Conservation (phyloP, 345 rosid species). For the Laguncularia racemosa region DNA sequence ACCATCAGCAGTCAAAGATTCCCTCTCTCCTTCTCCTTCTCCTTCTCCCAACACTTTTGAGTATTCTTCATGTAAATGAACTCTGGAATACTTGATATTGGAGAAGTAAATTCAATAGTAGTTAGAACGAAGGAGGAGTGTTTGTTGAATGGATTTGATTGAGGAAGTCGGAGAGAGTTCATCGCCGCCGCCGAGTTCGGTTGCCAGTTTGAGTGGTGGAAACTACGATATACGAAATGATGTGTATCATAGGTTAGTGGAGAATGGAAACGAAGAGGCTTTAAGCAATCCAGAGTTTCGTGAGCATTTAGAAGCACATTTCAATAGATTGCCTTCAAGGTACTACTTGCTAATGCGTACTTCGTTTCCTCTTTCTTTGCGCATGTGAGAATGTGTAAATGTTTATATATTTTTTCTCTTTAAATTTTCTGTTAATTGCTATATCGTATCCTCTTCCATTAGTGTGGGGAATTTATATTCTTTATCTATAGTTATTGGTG, state of each 20-base stretch:
- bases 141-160: slow-evolving; percentile 47
- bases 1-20: slow-evolving; percentile 49
- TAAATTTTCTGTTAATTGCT: too few relatives aligned
- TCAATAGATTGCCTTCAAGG: slow-evolving; percentile 67
- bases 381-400: too few relatives aligned
- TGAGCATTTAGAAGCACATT: slow-evolving; percentile 48
- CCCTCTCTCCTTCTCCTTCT: slow-evolving; percentile 5
- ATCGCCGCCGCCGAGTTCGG: slow-evolving; percentile 59
- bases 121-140: neutral
- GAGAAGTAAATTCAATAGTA: too few relatives aligned
- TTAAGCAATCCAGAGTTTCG: slow-evolving; percentile 47
- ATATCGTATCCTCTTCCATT: too few relatives aligned
- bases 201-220: slow-evolving; percentile 20
- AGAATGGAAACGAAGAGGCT: slow-evolving; percentile 41
- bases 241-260: slow-evolving; percentile 46
- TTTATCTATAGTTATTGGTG: too few relatives aligned
- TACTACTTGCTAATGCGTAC: slow-evolving; percentile 7
- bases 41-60: neutral
- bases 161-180: slow-evolving; percentile 83
- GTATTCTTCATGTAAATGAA: neutral
- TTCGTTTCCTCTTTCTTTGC: neutral
- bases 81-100: too few relatives aligned
- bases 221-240: slow-evolving; percentile 43
- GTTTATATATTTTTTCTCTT: too few relatives aligned
- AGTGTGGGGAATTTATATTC: too few relatives aligned